Percentiles rank a stretch among this genome's conserved stretches.
phyloP scores from a whole-genome alignment of 176 grass and related monocot species.

The Bromus sterilis region DNA sequence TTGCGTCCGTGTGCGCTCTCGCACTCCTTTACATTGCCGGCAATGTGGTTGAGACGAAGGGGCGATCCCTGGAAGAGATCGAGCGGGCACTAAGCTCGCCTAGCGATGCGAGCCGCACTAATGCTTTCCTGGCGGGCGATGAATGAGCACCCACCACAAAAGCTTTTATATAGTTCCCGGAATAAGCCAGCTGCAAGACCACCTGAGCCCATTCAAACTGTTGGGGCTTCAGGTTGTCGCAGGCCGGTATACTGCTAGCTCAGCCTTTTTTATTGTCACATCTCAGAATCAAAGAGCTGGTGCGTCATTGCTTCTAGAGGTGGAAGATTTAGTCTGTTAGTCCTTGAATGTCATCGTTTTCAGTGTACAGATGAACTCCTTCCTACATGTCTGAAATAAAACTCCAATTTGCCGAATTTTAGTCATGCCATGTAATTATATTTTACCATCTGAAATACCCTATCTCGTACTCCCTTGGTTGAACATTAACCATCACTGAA shows the following conservation, averaged over 20 bases:
- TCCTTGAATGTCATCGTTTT: not conserved
- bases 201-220: not conserved
- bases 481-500: too few species aligned
- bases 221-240: not conserved
- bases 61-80: slow-evolving; percentile 88
- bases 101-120: slow-evolving; percentile 7
- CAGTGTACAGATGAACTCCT: slow-evolving; percentile 23
- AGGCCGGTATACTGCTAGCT: not conserved
- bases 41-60: slow-evolving; percentile 94
- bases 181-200: slow-evolving; percentile 20
- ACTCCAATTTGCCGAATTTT: not conserved
- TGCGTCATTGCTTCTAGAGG: not conserved
- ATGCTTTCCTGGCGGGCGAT: not conserved
- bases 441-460: not conserved
- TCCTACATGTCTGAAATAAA: slow-evolving; percentile 17
- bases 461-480: too few species aligned
- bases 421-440: not conserved
- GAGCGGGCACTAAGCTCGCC: slow-evolving; percentile 50
- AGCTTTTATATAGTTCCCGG: not conserved
- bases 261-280: not conserved
- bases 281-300: not conserved
- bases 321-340: not conserved
- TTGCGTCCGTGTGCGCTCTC: slow-evolving; percentile 67
- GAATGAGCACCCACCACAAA: not conserved
- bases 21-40: slow-evolving; percentile 77